Conservation (phyloP, 2,329 filamentous ascomycete genomes). For the Colletotrichum euphorbiae region DNA sequence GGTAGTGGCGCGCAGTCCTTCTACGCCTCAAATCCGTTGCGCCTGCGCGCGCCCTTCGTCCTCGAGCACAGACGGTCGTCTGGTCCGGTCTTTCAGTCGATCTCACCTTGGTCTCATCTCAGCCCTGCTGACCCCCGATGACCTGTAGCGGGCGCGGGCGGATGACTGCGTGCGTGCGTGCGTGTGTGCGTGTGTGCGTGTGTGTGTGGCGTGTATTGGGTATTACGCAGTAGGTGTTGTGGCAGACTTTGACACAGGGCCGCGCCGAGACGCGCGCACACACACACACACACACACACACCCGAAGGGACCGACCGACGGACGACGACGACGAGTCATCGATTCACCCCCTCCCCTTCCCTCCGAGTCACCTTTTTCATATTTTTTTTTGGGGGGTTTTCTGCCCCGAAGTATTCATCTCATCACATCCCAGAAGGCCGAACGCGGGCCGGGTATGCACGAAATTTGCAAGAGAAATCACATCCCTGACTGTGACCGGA, state of each 20-base stretch:
- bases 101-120: conserved; percentile 34
- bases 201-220: no score
- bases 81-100: conserved; percentile 3
- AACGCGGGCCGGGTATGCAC: conserved; percentile 13
- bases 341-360: background rate
- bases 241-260: background rate
- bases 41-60: background rate
- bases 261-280: background rate
- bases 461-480: background rate
- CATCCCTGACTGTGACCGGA: background rate
- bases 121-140: conserved; percentile 29
- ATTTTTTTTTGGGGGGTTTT: background rate
- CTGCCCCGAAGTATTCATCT: conserved; percentile 1
- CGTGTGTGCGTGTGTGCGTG: no score
- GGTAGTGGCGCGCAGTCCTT: no score
- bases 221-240: background rate
- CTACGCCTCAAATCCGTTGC: background rate
- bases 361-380: background rate
- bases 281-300: conserved; percentile 9
- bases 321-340: background rate
- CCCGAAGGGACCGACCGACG: conserved; percentile 11
- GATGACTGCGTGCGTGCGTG: background rate
- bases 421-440: conserved; percentile 18
- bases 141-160: conserved; percentile 9
- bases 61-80: conserved; percentile 9